Evolutionary conservation across 768 basidiomycete species (phyloP).

Genomic region (Termitomyces sp.): DNA sequence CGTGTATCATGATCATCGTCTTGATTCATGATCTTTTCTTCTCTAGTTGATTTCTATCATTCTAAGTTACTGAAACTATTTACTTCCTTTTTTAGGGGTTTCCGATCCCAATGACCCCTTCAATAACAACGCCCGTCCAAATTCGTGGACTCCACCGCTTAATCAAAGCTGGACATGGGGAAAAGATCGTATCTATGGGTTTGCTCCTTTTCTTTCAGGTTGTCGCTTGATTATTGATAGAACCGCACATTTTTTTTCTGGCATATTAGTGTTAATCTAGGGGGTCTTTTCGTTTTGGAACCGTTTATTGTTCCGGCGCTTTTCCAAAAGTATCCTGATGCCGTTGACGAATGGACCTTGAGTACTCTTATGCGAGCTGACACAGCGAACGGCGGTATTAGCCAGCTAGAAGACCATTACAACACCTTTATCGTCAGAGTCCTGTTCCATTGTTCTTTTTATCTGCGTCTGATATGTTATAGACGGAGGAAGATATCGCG

Average conservation of each 20-base stretch:
- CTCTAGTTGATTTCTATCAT: neutral
- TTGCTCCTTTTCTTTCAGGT: slow-evolving; percentile 13
- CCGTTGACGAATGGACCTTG: slow-evolving; percentile 73
- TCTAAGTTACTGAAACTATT: neutral
- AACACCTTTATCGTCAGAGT: slow-evolving; percentile 72
- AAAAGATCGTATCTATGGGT: slow-evolving; percentile 58
- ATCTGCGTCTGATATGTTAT: slow-evolving; percentile 1
- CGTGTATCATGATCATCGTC: slow-evolving; percentile 1
- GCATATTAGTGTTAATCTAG: slow-evolving; percentile 59
- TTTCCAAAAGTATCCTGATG: slow-evolving; percentile 58
- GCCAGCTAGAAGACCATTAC: slow-evolving; percentile 74
- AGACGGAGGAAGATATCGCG: slow-evolving; percentile 91
- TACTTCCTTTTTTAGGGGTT: slow-evolving; percentile 39
- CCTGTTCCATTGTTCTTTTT: neutral
- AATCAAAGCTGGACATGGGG: slow-evolving; percentile 72
- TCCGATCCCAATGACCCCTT: slow-evolving; percentile 67
- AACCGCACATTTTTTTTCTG: slow-evolving; percentile 5
- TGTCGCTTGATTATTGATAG: slow-evolving; percentile 4
- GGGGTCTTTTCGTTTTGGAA: slow-evolving; percentile 73
- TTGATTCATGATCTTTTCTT: neutral
- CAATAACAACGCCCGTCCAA: slow-evolving; percentile 67
- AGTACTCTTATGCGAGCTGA: slow-evolving; percentile 59
- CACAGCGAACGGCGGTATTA: slow-evolving; percentile 37
- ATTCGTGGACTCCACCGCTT: slow-evolving; percentile 77
- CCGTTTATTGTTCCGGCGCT: slow-evolving; percentile 64